These are phyloP conservation scores for Annona cherimola DNA, from an alignment of 164 flowering plant species.

Conservation along the genomic window DNA sequence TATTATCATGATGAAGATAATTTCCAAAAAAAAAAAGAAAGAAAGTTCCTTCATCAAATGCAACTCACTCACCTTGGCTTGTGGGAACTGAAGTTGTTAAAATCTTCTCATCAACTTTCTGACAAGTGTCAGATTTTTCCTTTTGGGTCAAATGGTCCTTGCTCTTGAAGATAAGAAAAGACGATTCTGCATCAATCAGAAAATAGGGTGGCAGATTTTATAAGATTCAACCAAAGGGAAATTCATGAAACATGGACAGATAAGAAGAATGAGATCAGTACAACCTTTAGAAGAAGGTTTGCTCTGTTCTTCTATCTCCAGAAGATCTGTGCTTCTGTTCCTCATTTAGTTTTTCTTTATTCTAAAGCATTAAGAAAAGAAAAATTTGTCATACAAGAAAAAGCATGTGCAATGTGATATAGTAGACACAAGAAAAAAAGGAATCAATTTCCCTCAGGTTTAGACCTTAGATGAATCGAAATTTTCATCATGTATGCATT, in stretches of 20 bases:
- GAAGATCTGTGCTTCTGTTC: constrained; percentile 14
- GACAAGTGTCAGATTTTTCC: background rate
- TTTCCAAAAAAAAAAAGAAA: no score
- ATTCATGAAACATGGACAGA: background rate
- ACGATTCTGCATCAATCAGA: constrained; percentile 18
- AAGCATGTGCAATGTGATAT: no score
- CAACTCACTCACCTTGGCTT: constrained; percentile 22
- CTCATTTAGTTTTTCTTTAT: constrained; percentile 2
- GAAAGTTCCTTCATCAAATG: background rate
- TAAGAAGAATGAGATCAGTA: background rate
- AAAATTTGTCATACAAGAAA: no score
- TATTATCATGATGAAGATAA: no score
- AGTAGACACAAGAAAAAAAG: no score
- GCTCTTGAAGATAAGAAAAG: constrained; percentile 17
- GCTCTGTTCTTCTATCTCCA: constrained; percentile 10
- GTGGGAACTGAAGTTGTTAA: constrained; percentile 19
- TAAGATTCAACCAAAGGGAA: background rate
- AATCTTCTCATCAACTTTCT: constrained; percentile 13
- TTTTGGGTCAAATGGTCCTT: constrained; percentile 3
- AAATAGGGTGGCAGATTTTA: background rate
- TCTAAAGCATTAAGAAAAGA: no score
- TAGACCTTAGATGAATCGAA: no score
- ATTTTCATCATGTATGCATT: no score
- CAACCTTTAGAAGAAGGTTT: constrained; percentile 9
- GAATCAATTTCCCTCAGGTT: no score